phyloP scores from a whole-genome alignment of 2,329 filamentous ascomycete genomes.

The Pyrenochaeta sp. region DNA sequence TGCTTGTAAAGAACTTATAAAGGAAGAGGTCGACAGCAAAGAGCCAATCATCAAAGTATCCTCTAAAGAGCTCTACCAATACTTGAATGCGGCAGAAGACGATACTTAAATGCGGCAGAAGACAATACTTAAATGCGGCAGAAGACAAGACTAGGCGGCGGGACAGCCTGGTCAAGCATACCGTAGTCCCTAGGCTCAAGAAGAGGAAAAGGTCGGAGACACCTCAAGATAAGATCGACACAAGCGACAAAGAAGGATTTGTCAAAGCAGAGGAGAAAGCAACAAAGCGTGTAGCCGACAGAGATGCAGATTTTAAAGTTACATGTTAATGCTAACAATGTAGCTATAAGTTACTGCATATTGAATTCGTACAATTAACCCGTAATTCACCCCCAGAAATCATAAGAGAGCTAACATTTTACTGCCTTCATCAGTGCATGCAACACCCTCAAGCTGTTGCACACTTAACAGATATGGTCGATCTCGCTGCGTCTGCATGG shows the following conservation, averaged over 20 bases:
- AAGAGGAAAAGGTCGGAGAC: constrained; percentile 23
- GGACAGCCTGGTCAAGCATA: constrained; percentile 11
- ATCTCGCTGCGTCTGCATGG: no score
- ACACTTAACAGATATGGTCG: no score
- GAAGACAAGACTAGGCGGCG: constrained; percentile 8
- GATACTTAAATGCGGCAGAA: constrained; percentile 2
- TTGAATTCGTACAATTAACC: no score
- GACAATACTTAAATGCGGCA: constrained; percentile 13
- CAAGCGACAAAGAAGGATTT: constrained; percentile 18
- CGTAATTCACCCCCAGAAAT: no score
- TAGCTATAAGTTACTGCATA: no score
- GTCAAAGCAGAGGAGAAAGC: constrained; percentile 18
- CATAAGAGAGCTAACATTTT: no score
- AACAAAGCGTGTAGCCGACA: constrained; percentile 10
- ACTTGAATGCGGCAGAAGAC: constrained; percentile 13
- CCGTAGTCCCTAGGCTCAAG: constrained; percentile 14
- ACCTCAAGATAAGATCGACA: constrained; percentile 21
- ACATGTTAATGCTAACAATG: no score
- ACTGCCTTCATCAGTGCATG: no score
- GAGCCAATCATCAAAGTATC: constrained; percentile 3
- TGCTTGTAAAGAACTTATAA: constrained; percentile 9
- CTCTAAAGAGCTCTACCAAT: constrained; percentile 10
- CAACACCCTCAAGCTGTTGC: no score
- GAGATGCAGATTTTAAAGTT: no score
- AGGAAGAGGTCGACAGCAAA: not conserved